Conservation (phyloP, 345 rosid genomes). For the Firmiana major region DNA sequence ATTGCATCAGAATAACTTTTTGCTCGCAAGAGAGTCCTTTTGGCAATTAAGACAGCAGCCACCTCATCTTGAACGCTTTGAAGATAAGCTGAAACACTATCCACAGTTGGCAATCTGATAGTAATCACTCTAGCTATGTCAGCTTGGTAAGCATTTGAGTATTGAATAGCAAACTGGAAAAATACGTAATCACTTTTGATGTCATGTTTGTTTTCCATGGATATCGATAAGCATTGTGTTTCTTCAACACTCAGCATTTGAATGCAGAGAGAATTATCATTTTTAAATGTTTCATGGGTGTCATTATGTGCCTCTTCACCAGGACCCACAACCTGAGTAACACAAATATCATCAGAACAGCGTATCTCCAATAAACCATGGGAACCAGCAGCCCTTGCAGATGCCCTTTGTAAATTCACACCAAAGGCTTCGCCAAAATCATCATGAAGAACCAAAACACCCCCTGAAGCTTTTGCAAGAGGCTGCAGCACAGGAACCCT, state of each 20-base stretch:
- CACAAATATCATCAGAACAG: slow-evolving; percentile 86
- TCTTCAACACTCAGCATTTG: slow-evolving; percentile 92
- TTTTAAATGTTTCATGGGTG: slow-evolving; percentile 64
- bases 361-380: slow-evolving; percentile 79
- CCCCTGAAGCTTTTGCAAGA: slow-evolving; percentile 92
- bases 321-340: slow-evolving; percentile 94
- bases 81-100: slow-evolving; percentile 85
- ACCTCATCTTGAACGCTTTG: slow-evolving; percentile 81
- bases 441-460: slow-evolving; percentile 92
- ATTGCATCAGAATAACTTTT: slow-evolving; percentile 61
- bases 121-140: slow-evolving; percentile 86
- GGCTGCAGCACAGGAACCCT: slow-evolving; percentile 90
- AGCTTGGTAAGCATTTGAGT: slow-evolving; percentile 78
- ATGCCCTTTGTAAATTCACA: slow-evolving; percentile 92
- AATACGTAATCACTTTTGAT: slow-evolving; percentile 59
- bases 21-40: slow-evolving; percentile 79
- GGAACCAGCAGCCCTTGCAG: slow-evolving; percentile 49
- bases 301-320: slow-evolving; percentile 92
- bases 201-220: slow-evolving; percentile 84
- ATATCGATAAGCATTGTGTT: slow-evolving; percentile 84
- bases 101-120: slow-evolving; percentile 72
- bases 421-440: slow-evolving; percentile 99
- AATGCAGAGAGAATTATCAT: slow-evolving; percentile 57
- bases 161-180: slow-evolving; percentile 83
- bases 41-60: slow-evolving; percentile 83